A percentile compares a stretch with the other conserved stretches of the same genome.
Conservation (phyloP, 148 eudicot genomes). For the Dianthus caryophyllus region DNA sequence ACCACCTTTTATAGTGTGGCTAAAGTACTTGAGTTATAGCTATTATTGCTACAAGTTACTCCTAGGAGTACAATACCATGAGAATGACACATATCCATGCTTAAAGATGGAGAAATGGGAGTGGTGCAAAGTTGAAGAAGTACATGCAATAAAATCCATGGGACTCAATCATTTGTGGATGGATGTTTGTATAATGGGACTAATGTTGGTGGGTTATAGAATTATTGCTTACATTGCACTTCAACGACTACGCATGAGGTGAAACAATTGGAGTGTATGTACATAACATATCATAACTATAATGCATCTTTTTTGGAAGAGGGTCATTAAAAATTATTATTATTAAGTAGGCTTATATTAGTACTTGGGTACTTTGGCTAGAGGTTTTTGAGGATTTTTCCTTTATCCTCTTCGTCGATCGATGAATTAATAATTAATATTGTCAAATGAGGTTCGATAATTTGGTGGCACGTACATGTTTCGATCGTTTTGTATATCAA, state of each 20-base stretch:
- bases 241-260: constrained; percentile 48
- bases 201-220: constrained; percentile 88
- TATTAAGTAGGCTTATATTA: not conserved
- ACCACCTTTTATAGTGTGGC: constrained; percentile 90
- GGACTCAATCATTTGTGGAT: constrained; percentile 61
- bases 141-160: constrained; percentile 61
- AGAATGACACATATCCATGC: constrained; percentile 75
- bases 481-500: not conserved
- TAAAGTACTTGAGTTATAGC: constrained; percentile 94
- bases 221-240: constrained; percentile 82
- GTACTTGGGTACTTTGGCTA: too few species aligned
- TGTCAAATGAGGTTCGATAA: not conserved
- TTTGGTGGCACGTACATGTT: not conserved
- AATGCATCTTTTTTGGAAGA: constrained; percentile 11
- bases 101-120: constrained; percentile 42
- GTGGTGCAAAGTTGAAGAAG: constrained; percentile 63
- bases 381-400: not conserved
- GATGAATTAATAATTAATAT: not conserved
- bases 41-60: constrained; percentile 90
- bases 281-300: not conserved
- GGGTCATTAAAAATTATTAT: not conserved
- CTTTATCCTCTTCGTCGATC: not conserved
- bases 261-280: not conserved
- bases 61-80: constrained; percentile 79
- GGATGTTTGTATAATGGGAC: constrained; percentile 60